These are phyloP conservation scores for Serendipita sp. DNA, from an alignment of 1,284 basidiomycete species.

Conservation along the genomic window DNA sequence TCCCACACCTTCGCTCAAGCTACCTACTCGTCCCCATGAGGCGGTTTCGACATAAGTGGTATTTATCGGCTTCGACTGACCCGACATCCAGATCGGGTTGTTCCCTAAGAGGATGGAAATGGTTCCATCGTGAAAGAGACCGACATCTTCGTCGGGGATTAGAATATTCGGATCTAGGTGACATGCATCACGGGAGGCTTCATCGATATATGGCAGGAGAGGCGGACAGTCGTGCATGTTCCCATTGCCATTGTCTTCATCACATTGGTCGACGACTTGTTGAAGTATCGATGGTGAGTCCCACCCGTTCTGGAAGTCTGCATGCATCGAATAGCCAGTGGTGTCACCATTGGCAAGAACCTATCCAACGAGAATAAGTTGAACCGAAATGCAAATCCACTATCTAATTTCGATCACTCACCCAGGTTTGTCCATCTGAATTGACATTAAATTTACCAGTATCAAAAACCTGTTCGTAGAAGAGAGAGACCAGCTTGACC, in stretches of 20 bases:
- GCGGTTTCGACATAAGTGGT: not conserved
- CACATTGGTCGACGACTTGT: not conserved
- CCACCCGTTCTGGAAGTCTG: constrained; percentile 5
- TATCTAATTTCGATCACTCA: not conserved
- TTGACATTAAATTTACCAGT: constrained; percentile 11
- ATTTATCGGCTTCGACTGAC: not conserved
- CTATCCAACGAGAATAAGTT: not conserved
- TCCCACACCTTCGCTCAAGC: not conserved
- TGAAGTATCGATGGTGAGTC: not conserved
- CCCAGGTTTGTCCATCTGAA: not conserved
- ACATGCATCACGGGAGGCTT: not conserved
- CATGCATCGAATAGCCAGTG: constrained; percentile 2
- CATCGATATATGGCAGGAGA: not conserved
- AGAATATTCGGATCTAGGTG: not conserved
- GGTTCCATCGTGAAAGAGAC: not conserved
- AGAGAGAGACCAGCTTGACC: constrained; percentile 20
- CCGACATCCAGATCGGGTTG: not conserved
- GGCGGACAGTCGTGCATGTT: not conserved
- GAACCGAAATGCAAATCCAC: not conserved
- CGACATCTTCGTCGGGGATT: not conserved
- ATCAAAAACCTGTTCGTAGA: constrained; percentile 24
- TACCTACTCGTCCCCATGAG: not conserved
- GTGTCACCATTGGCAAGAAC: not conserved
- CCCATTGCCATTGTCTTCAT: not conserved
- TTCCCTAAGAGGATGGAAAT: not conserved